Conservation (phyloP, 305 asterid genomes). For the Fraxinus baroniana region DNA sequence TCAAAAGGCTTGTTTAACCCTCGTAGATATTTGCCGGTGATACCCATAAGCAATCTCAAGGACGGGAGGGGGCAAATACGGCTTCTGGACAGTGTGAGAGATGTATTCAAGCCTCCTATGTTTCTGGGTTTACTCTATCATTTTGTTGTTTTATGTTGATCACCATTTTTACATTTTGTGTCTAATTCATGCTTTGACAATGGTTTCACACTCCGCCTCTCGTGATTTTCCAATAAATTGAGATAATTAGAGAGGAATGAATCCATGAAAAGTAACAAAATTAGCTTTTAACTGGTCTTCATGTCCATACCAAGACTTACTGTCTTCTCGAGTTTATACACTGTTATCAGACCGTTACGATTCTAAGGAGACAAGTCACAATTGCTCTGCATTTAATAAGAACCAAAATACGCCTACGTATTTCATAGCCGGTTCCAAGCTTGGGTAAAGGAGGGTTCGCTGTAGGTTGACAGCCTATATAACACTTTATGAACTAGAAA, state of each 20-base stretch:
- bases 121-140: not conserved
- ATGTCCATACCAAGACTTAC: not conserved
- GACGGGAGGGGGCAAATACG: not conserved
- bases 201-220: not conserved
- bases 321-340: not conserved
- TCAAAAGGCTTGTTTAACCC: not conserved
- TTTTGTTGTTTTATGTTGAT: not conserved
- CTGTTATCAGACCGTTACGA: not conserved
- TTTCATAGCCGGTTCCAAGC: not conserved
- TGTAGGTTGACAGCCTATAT: not conserved
- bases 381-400: not conserved
- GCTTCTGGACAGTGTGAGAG: not conserved
- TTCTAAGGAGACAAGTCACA: not conserved
- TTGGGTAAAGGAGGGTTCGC: not conserved
- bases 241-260: not conserved
- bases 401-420: not conserved
- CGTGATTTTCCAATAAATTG: not conserved
- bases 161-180: not conserved
- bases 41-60: not conserved
- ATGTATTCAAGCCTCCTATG: not conserved
- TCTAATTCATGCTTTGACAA: not conserved
- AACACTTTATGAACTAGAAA: slow-evolving; percentile 13
- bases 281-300: not conserved
- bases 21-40: not conserved
- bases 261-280: slow-evolving; percentile 8